A percentile compares a stretch with the other conserved stretches of the same genome.
phyloP scores from a whole-genome alignment of 202 grass and related monocot species.

The Carex sylvatica region DNA sequence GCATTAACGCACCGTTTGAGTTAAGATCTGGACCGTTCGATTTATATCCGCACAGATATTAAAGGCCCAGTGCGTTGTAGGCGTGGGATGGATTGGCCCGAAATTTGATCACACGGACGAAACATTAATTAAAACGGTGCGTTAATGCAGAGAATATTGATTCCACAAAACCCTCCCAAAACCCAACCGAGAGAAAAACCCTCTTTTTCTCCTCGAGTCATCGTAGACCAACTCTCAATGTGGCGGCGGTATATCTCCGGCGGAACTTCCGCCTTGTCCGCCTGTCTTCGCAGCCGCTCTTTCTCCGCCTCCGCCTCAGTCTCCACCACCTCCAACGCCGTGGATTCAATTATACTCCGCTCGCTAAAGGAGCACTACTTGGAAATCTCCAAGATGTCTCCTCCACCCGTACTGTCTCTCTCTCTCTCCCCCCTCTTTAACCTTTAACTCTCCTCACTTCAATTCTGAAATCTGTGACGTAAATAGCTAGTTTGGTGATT shows the following conservation, averaged over 20 bases:
- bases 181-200: constrained; percentile 2
- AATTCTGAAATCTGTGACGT: neutral
- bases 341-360: constrained; percentile 77
- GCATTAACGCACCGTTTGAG: too few relatives aligned
- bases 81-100: too few relatives aligned
- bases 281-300: neutral
- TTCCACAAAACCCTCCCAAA: neutral
- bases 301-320: constrained; percentile 2
- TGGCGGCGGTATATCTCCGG: constrained; percentile 48
- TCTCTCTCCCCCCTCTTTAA: neutral
- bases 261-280: constrained; percentile 24
- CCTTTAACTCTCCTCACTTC: neutral
- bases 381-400: constrained; percentile 81
- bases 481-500: neutral
- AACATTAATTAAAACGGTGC: too few relatives aligned
- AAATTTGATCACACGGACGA: too few relatives aligned
- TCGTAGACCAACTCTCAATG: constrained; percentile 20
- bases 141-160: too few relatives aligned
- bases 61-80: too few relatives aligned
- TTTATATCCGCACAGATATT: too few relatives aligned
- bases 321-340: constrained; percentile 37
- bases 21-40: too few relatives aligned
- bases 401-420: constrained; percentile 48
- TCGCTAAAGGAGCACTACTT: constrained; percentile 92
- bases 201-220: constrained; percentile 17